Base-by-base conservation (phyloP, 139 green algal genomes). In the Chlamydomonas eustigma region DNA sequence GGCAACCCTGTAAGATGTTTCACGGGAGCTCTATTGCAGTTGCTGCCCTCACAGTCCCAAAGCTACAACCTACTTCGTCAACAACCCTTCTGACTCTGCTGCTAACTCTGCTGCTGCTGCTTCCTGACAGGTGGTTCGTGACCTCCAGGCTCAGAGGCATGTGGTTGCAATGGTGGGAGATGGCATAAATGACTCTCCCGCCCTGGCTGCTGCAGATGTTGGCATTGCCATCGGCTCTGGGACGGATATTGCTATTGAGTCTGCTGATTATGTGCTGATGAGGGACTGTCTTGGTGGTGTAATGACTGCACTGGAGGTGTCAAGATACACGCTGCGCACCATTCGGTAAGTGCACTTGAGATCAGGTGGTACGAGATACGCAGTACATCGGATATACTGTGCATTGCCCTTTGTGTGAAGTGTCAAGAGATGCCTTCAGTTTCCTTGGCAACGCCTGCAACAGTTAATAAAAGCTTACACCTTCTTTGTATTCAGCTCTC, bases 131-230 rank as follows among this genome's bases (percentile, higher is more conserved):
- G 68, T 33, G 25, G 58, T 86, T 39, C 32, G 76, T 68, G 50
- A 81, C 50, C 81, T 94, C 68, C 83, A 90, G 72, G 58, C 31
- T 3, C 37, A 69, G 30, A 89, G 90, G 38, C 51, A 50, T 30
- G 74, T 91, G 31, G 95, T 98, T 50, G 94, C 90, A 1, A 98
- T 99, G 94, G 96, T 99, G 38, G 96, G 96, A 1, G 96, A 99
- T 76, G 96, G 96, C 38, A 89, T 99, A 37, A 99, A 99, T 78
- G 96, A 99, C 87, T 90, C 90, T 0, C 96, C 96, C 0, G 95
- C 95, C 4, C 85, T 99, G 67, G 91, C 88, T 0, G 89, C 90
- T 5, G 94, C 96, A 0, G 94, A 99, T 76, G 87, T 98, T 28
- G 96, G 96, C 44, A 94, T 99, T 31, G 94, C 96, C 0, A 88